A percentile compares a stretch with the other conserved stretches of the same genome.
phyloP scores from a whole-genome alignment of 345 rosid species.

The Zanthoxylum bungeanum region DNA sequence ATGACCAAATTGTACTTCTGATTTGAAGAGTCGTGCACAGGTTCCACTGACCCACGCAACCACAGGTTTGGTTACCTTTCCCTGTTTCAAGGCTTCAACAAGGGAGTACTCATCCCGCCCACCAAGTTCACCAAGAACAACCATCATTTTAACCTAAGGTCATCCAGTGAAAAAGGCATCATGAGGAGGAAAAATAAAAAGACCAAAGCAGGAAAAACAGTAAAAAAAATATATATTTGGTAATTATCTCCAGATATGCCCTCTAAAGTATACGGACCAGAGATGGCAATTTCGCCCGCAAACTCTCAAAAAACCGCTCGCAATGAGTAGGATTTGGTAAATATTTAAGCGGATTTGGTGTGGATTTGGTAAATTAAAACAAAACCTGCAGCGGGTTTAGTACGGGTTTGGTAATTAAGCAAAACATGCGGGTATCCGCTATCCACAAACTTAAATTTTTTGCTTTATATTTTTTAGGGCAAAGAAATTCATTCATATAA shows the following conservation, averaged over 20 bases:
- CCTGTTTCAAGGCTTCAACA: conserved; percentile 91
- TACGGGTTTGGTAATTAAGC: too few species aligned
- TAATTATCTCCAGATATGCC: neutral
- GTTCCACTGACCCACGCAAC: conserved; percentile 99
- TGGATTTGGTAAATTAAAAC: too few species aligned
- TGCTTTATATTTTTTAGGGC: too few species aligned
- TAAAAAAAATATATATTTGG: neutral
- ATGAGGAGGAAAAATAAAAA: conserved; percentile 6
- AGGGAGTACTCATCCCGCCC: conserved; percentile 96
- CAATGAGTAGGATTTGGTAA: too few species aligned
- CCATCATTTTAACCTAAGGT: conserved; percentile 81
- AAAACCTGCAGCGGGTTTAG: too few species aligned
- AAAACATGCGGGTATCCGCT: too few species aligned
- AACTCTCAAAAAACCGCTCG: too few species aligned
- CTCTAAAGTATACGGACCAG: neutral
- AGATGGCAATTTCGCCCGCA: too few species aligned
- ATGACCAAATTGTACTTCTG: conserved; percentile 98
- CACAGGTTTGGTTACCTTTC: conserved; percentile 89
- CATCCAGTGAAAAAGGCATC: conserved; percentile 13
- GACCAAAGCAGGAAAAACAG: neutral
- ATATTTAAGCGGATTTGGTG: too few species aligned
- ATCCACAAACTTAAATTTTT: too few species aligned
- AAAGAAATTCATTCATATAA: too few species aligned
- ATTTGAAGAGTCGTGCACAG: conserved; percentile 93
- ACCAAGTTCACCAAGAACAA: conserved; percentile 98